Evolutionary conservation across 2,329 filamentous ascomycete genomes (phyloP), one percentile per base, ranked within the genome.

Genomic region (Aspergillus japonicus): DNA sequence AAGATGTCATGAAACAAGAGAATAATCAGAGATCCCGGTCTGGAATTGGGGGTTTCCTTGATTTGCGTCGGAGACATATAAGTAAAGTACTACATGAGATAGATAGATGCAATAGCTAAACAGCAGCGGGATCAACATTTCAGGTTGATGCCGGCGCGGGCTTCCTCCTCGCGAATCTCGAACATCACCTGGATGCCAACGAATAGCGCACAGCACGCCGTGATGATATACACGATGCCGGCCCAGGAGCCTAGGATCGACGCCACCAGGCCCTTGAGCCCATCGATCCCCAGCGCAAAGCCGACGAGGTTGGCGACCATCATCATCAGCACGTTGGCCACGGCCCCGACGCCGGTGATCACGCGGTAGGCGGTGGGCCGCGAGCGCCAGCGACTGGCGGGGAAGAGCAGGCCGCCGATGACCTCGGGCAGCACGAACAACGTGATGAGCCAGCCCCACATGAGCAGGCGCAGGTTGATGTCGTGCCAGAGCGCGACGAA

Each of bases 401-500:
- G 93, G 74, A 99, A 96, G 0, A 93, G 60, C 44, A 86, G 80
- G 0, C 82, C 81, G 0, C 87, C 92, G 7, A 90, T 78, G 67
- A 94, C 85, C 79, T 99, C 95, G 0, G 95, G 95, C 6, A 97
- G 74, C 75, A 99, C 91, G 77, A 99, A 99, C 24, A 98, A 79
- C 0, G 96, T 93, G 64, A 99, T 87, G 44, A 99, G 83, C 95
- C 95, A 99, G 29, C 95, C 94, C 95, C 95, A 99, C 75, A 96
- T 89, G 33, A 99, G 83, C 44, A 99, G 82, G 10, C 89, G 86
- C 31, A 98, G 84, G 77, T 96, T 89, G 70, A 99, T 96, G 69
- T 99, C 95, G 77, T 99, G 95, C 95, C 95, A 99, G 29, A 99
- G 81, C 0, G 95, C 96, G 24, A 99, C 95, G 70, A 99, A 99